These are phyloP conservation scores for Hibiscus mutabilis DNA, from an alignment of 345 rosid species.

Conservation along the genomic window DNA sequence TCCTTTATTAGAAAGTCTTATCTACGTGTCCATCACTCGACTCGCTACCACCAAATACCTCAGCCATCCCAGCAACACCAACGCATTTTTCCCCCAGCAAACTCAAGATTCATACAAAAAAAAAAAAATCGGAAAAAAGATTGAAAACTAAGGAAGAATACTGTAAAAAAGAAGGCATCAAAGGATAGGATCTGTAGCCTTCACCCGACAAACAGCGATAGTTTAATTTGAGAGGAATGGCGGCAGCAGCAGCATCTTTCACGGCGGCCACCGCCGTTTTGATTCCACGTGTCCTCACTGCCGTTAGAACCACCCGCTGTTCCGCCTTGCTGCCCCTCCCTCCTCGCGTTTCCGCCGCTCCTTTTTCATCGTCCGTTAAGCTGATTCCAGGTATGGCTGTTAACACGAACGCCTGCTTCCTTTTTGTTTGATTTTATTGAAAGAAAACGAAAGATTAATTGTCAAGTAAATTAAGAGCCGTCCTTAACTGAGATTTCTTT, in stretches of 20 bases:
- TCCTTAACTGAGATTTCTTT: too few species aligned
- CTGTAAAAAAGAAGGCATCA: neutral
- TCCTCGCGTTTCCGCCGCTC: conserved; percentile 37
- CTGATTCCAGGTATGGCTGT: conserved; percentile 39
- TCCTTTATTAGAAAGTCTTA: neutral
- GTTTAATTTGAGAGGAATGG: neutral
- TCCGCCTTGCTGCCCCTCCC: conserved; percentile 40
- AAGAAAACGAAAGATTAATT: neutral
- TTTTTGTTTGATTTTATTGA: neutral
- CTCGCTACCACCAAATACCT: neutral
- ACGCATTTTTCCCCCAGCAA: neutral
- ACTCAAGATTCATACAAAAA: neutral
- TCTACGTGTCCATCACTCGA: neutral
- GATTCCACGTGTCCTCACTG: neutral
- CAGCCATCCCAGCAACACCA: neutral
- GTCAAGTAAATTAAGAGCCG: neutral
- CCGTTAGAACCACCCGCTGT: neutral
- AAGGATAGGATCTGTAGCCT: neutral
- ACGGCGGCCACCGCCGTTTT: neutral
- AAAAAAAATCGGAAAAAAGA: neutral
- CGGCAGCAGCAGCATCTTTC: neutral
- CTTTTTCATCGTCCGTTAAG: conserved; percentile 40
- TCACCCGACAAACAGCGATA: neutral
- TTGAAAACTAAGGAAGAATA: neutral
- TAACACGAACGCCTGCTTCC: neutral